A percentile compares a stretch with the other conserved stretches of the same genome.
These are phyloP conservation scores for Pseudoperonospora humuli DNA, from an alignment of 352 stramenopile genomes.

Conservation along the genomic window DNA sequence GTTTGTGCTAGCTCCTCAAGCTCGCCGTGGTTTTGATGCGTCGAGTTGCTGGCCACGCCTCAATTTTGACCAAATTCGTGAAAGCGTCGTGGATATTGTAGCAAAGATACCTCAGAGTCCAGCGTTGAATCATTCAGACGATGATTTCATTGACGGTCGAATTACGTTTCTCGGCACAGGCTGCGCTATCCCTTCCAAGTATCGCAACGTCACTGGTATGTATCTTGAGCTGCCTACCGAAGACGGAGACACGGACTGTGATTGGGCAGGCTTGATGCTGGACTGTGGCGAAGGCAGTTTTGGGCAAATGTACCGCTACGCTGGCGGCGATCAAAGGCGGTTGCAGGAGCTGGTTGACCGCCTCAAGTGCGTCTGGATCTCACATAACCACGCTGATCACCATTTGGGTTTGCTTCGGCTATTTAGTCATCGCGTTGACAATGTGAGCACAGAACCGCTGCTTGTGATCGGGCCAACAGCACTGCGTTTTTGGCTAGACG, in stretches of 20 bases:
- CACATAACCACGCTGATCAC: constrained; percentile 97
- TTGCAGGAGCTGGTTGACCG: constrained; percentile 49
- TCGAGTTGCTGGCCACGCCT: constrained; percentile 43
- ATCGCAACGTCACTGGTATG: constrained; percentile 96
- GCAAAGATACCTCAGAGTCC: neutral
- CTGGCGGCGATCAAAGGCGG: constrained; percentile 28
- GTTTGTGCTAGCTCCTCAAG: constrained; percentile 46
- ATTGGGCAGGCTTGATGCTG: constrained; percentile 79
- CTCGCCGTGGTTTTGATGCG: constrained; percentile 56
- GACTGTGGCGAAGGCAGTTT: constrained; percentile 96
- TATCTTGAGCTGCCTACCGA: constrained; percentile 63
- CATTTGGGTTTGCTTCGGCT: constrained; percentile 92
- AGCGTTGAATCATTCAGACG: constrained; percentile 3
- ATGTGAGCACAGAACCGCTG: constrained; percentile 44
- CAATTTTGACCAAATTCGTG: constrained; percentile 38
- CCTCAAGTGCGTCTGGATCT: constrained; percentile 94
- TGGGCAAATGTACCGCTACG: constrained; percentile 84
- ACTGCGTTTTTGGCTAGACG: constrained; percentile 86
- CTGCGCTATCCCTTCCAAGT: constrained; percentile 96
- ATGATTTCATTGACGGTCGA: constrained; percentile 29
- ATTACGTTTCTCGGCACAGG: constrained; percentile 96
- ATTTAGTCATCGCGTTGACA: constrained; percentile 55
- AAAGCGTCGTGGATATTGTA: constrained; percentile 19
- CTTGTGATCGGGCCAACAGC: constrained; percentile 89
- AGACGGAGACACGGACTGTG: neutral